Base-by-base conservation (phyloP, 192 early-diverging fungal species). In the Rhizophagus sp. region DNA sequence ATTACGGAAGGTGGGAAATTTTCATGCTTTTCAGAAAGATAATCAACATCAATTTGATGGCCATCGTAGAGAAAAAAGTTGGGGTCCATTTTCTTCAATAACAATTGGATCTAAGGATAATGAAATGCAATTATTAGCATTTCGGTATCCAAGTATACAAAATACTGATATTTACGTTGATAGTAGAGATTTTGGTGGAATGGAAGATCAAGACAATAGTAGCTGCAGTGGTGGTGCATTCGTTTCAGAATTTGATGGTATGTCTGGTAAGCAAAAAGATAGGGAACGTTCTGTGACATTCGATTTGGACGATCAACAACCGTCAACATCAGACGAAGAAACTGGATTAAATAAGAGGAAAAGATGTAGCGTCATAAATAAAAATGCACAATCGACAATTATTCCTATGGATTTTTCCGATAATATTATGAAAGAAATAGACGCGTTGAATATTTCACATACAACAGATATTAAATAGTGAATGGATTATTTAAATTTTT, bases 141-240 rank as follows among this genome's bases (percentile, higher is more conserved):
- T 75, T 75, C 74, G 74, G n/a, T 75, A 75, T 39, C 74, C 74
- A 30, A 75, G 74, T 62, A 25, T 75, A 39, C 12, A 62, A 33
- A 27, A 62, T 30, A 33, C 13, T 33, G 30, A 33, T 33, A 33
- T 19, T 30, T 25, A 27, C 34, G n/a, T 33, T 66, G 27, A 33
- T 30, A 34, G 44, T 47, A 12, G 33, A 33, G 15, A 33, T 33
- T 67, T 10, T 66, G 4, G 30, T 33, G 25, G 64, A 30, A 66
- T 34, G 33, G 25, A 33, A 9, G 65, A 67, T 19, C 65, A 67
- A 13, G 65, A 67, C 34, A 33, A 67, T 6, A 67, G 65, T 67
- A 27, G 25, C 33, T 15, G 65, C 25, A 67, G 17, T 33, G 27
- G 12, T 13, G 30, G 12, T 33, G 30, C 64, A 15, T 27, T 57